Conservation (phyloP, 495 filamentous ascomycete genomes). For the Aspergillus biplanus region DNA sequence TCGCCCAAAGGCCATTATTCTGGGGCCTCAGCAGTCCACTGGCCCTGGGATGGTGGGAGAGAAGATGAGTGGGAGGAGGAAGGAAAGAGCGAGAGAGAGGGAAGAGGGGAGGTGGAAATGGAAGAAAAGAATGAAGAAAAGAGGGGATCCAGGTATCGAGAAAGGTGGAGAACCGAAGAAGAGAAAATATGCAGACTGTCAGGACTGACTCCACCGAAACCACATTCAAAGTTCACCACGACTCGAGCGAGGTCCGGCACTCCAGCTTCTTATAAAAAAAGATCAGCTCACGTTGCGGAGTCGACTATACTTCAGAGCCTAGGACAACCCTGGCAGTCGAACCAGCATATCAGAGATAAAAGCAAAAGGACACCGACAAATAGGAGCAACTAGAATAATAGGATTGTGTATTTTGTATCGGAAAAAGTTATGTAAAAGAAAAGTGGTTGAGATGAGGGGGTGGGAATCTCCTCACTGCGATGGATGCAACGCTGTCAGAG, state of each 20-base stretch:
- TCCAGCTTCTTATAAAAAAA: not conserved
- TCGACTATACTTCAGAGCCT: not conserved
- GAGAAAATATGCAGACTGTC: constrained; percentile 19
- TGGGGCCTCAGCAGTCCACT: constrained; percentile 21
- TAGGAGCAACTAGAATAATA: constrained; percentile 15
- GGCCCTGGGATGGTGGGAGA: constrained; percentile 10
- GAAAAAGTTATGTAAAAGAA: constrained; percentile 37
- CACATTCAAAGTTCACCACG: constrained; percentile 9
- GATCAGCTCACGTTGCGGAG: not conserved
- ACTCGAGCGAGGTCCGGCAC: not conserved
- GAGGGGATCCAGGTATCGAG: not conserved
- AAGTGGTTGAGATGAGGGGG: constrained; percentile 16
- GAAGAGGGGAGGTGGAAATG: constrained; percentile 16
- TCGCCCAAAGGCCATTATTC: constrained; percentile 39
- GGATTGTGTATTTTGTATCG: constrained; percentile 19
- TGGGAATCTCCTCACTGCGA: constrained; percentile 7
- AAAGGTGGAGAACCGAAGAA: constrained; percentile 5
- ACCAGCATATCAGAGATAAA: constrained; percentile 6
- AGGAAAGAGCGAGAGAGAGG: constrained; percentile 15
- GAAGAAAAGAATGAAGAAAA: not conserved
- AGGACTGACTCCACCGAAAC: constrained; percentile 21
- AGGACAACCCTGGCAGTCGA: not conserved
- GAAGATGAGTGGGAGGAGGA: not conserved
- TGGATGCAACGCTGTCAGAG: constrained; percentile 24
- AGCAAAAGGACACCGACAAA: constrained; percentile 32